These are phyloP conservation scores for Saccharum spontaneum DNA, from an alignment of 176 grass and related monocot genomes.

Conservation along the genomic window DNA sequence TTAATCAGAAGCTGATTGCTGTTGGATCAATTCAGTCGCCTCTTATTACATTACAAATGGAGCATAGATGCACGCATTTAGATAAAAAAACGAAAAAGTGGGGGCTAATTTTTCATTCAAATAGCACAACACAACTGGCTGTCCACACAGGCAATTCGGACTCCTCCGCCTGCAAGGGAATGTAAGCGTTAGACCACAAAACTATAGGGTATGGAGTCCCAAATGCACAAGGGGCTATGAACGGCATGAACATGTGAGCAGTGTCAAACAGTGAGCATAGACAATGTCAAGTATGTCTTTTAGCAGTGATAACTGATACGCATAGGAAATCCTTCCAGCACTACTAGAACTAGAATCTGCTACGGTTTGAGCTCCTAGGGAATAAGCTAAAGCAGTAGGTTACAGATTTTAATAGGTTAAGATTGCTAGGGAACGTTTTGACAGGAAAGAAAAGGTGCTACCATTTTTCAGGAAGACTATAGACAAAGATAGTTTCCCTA, in stretches of 20 bases:
- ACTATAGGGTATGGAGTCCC: neutral
- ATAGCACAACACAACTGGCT: neutral
- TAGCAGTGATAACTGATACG: too few relatives aligned
- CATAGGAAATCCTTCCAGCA: neutral
- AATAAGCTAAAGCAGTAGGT: neutral
- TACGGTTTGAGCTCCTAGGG: neutral
- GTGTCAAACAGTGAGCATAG: neutral
- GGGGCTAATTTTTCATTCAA: conserved; percentile 5
- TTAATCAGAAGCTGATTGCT: neutral
- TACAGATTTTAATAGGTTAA: neutral
- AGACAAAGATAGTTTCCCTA: neutral
- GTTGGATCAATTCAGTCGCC: conserved; percentile 19
- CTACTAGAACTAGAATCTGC: neutral
- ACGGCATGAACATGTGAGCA: neutral
- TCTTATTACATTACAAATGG: conserved; percentile 40
- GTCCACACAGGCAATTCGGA: neutral
- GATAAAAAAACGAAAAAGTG: neutral
- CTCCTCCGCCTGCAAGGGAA: conserved; percentile 7
- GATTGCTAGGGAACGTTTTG: neutral
- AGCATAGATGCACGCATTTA: neutral
- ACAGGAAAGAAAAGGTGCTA: neutral
- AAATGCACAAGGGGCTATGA: neutral
- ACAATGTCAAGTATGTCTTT: neutral
- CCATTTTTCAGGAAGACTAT: neutral
- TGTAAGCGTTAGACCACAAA: neutral